Evolutionary conservation across 768 basidiomycete genomes (phyloP), one percentile per base, ranked within the genome.

Genomic region (Suillus variegatus): DNA sequence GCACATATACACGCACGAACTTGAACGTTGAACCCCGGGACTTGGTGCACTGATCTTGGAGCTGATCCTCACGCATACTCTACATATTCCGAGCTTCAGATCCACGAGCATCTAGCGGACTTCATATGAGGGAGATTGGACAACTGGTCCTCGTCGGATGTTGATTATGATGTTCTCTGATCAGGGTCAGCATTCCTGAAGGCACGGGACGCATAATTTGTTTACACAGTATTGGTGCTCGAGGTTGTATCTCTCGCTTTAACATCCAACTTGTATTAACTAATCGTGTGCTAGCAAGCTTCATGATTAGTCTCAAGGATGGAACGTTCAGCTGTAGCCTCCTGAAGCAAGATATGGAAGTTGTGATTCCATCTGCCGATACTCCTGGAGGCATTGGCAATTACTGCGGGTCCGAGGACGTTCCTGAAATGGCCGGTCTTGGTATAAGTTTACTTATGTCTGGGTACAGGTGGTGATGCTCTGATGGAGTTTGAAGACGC

Each of bases 301-400:
- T 13, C 16, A 54, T 54, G 52, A 54, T 52, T 5, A 10, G 25
- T 8, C 10, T 13, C 22, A 25, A 52, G 16, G 52, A 32, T 32
- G 32, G 6, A 32, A 32, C 6, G 10, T 98, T 92, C 83, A 91
- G 89, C 70, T 97, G 96, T 79, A 98, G 98, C 75, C 81, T 98
- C 20, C 86, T 98, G 65, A 96, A 97, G 80, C 88, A 83, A 73
- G 89, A 92, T 66, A 97, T 97, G 95, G 96, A 98, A 65, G 80
- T 98, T 64, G 97, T 98, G 94, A 97, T 98, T 73, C 81, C 98
- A 35, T 96, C 95, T 0, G 92, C 95, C 1, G 91, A 93, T 64
- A 84, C 86, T 0, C 78, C 83, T 28, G 91, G 91, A 63, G 86
- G 88, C n/a, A 85, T 51, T 51, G 49, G 49, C 95, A 1, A 88